phyloP scores from a whole-genome alignment of 805 yeast genomes.

The Candida alai region DNA sequence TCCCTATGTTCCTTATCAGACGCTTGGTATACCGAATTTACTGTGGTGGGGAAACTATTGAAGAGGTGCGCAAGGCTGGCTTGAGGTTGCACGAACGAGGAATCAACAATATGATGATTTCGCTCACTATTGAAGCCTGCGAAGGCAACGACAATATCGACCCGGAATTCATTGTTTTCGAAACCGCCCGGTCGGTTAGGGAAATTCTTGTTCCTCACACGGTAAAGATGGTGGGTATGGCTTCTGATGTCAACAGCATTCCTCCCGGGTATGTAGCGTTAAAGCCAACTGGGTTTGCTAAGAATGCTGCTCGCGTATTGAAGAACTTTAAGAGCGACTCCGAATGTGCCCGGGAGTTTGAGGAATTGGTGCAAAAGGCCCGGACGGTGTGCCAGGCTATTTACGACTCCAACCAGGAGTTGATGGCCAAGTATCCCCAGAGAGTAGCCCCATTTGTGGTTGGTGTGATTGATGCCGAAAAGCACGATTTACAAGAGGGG shows the following conservation, averaged over 20 bases:
- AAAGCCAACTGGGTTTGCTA: constrained; percentile 87
- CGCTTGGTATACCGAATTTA: constrained; percentile 75
- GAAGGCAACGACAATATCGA: constrained; percentile 67
- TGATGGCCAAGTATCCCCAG: constrained; percentile 52
- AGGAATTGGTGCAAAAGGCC: constrained; percentile 62
- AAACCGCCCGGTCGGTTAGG: constrained; percentile 63
- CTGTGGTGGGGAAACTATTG: constrained; percentile 83
- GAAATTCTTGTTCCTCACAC: constrained; percentile 71
- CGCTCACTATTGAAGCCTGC: constrained; percentile 89
- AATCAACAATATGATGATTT: constrained; percentile 91
- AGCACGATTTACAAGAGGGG: constrained; percentile 81
- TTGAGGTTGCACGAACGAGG: constrained; percentile 64
- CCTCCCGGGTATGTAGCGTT: constrained; percentile 92
- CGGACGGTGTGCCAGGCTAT: constrained; percentile 56
- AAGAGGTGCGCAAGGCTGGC: constrained; percentile 71
- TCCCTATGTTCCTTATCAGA: constrained; percentile 70
- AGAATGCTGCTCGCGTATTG: constrained; percentile 71
- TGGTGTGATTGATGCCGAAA: constrained; percentile 88
- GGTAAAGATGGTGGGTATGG: constrained; percentile 46
- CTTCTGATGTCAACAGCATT: constrained; percentile 55
- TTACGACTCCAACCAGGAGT: constrained; percentile 46
- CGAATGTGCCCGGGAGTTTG: constrained; percentile 42
- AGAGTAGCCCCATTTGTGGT: constrained; percentile 72
- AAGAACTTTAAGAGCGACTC: constrained; percentile 56
- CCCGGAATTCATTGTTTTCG: constrained; percentile 54